Conservation (phyloP, 176 grass and related monocot genomes). For the Carex kokanica region DNA sequence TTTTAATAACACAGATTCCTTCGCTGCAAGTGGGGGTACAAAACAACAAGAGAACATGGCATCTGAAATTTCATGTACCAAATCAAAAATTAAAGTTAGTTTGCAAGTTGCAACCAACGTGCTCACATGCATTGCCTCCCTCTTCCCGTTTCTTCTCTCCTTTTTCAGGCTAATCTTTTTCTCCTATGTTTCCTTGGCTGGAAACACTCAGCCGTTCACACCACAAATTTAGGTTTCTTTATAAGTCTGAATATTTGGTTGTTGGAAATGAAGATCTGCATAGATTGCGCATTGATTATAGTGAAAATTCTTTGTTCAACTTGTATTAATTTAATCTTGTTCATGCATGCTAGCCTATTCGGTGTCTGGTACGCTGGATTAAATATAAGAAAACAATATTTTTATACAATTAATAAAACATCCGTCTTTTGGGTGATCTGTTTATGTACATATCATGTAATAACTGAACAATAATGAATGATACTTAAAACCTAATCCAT, state of each 20-base stretch:
- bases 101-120: constrained; percentile 22
- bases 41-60: neutral
- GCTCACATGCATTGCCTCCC: constrained; percentile 8
- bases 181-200: constrained; percentile 10
- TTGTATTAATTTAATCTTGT: neutral
- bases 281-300: neutral
- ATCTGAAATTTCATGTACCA: neutral
- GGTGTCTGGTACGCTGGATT: neutral
- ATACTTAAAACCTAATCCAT: neutral
- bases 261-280: constrained; percentile 10
- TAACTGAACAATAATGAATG: neutral
- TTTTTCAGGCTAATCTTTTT: neutral
- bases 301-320: neutral
- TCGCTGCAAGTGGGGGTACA: neutral
- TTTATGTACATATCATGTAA: neutral
- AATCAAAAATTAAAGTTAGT: neutral
- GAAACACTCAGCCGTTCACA: constrained; percentile 17
- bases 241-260: constrained; percentile 1
- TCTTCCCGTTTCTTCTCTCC: neutral
- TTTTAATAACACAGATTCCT: constrained; percentile 12
- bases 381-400: neutral
- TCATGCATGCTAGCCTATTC: too few species aligned
- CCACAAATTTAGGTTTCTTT: constrained; percentile 8
- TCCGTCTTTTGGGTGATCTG: neutral
- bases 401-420: neutral